Evolutionary conservation across 2,329 filamentous ascomycete genomes (phyloP).

Genomic region (Neonectria ditissima): DNA sequence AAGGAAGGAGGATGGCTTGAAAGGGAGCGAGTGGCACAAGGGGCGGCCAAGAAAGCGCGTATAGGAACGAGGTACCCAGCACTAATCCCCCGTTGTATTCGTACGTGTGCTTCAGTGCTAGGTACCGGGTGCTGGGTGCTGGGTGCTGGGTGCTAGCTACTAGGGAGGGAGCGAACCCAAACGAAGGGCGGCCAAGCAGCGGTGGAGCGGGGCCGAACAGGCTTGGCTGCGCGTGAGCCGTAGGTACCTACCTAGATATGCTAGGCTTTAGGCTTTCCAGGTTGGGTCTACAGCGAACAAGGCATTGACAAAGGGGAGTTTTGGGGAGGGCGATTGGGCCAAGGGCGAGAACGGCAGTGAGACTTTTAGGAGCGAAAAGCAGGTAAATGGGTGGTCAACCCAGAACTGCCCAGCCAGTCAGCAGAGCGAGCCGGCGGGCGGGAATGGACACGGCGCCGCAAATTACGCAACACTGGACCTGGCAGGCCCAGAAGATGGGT

Average conservation of each 20-base stretch:
- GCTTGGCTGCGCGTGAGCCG: slow-evolving; percentile 35
- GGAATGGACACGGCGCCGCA: slow-evolving; percentile 27
- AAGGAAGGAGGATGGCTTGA: no score
- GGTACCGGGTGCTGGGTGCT: background rate
- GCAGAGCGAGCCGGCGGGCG: slow-evolving; percentile 21
- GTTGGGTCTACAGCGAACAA: slow-evolving; percentile 20
- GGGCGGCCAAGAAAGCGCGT: slow-evolving; percentile 26
- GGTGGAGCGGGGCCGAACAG: slow-evolving; percentile 26
- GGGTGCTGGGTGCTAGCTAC: no score
- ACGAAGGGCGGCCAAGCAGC: slow-evolving; percentile 32
- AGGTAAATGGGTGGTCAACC: slow-evolving; percentile 2
- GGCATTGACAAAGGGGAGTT: slow-evolving; percentile 32
- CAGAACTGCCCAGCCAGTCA: slow-evolving; percentile 11
- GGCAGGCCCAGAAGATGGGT: slow-evolving; percentile 6
- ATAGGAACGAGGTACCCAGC: slow-evolving; percentile 29
- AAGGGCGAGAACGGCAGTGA: background rate
- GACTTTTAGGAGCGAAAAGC: slow-evolving; percentile 1
- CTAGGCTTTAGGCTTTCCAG: slow-evolving; percentile 5
- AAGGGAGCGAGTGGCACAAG: no score
- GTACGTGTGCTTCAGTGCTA: slow-evolving; percentile 21
- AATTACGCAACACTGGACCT: slow-evolving; percentile 27
- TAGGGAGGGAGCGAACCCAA: slow-evolving; percentile 7
- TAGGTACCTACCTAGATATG: no score
- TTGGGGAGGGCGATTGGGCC: slow-evolving; percentile 7
- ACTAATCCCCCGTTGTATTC: slow-evolving; percentile 28